A percentile compares a stretch with the other conserved stretches of the same genome.
These are phyloP conservation scores for Cicer judaicum DNA, from an alignment of 306 rosid species.

Conservation along the genomic window DNA sequence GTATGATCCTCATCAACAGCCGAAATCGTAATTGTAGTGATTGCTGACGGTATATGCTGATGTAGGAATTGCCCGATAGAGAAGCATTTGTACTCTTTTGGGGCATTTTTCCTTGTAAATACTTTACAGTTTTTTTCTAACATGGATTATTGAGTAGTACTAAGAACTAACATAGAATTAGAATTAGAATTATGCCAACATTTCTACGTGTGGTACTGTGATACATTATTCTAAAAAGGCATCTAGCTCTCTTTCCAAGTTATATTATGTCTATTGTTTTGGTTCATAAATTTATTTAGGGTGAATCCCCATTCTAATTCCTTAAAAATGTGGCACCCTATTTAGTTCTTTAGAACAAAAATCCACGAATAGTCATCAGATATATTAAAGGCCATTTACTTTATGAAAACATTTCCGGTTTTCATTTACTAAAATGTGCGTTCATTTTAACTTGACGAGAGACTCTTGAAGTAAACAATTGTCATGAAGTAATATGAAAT, in stretches of 20 bases:
- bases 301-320: not conserved
- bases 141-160: not conserved
- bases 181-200: constrained; percentile 18
- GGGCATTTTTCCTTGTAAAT: not conserved
- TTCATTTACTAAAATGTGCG: no score
- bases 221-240: not conserved
- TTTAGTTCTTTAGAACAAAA: not conserved
- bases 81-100: not conserved
- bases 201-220: not conserved
- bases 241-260: not conserved
- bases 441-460: no score
- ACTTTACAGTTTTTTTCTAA: no score
- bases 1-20: no score
- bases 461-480: no score
- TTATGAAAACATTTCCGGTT: no score
- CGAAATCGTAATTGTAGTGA: no score
- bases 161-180: not conserved
- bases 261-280: not conserved
- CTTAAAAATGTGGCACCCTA: not conserved
- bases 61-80: not conserved
- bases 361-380: not conserved
- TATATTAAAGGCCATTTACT: not conserved
- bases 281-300: constrained; percentile 7
- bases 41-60: not conserved
- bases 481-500: no score